Percentiles rank a stretch among this genome's conserved stretches.
Conservation (phyloP, 1,284 basidiomycete genomes). For the Microbotryum violaceum region DNA sequence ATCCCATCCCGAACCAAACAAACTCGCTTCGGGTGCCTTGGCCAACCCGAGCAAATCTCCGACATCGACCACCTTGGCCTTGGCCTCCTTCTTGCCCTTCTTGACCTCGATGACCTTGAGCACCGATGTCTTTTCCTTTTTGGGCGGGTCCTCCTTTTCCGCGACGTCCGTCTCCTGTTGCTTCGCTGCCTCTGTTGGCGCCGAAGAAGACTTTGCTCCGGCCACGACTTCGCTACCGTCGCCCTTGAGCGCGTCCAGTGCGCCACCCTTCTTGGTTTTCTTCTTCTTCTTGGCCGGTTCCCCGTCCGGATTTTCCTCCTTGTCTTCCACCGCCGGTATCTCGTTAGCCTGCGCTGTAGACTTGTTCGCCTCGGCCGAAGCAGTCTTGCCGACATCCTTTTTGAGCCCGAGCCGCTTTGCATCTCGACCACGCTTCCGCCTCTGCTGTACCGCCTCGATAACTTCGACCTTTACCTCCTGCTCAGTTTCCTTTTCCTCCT, state of each 20-base stretch:
- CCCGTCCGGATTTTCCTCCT: background rate
- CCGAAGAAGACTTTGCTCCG: background rate
- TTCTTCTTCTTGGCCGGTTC: conserved; percentile 7
- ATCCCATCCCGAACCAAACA: conserved; percentile 23
- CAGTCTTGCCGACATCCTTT: background rate
- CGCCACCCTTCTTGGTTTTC: conserved; percentile 12
- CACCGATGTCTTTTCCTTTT: conserved; percentile 12
- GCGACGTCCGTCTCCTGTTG: conserved; percentile 14
- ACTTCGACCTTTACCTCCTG: background rate
- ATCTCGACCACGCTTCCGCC: background rate
- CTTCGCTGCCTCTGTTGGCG: background rate
- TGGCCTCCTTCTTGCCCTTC: background rate
- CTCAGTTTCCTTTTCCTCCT: background rate
- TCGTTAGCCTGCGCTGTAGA: background rate
- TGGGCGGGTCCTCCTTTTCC: conserved; percentile 6
- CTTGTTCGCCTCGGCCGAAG: background rate
- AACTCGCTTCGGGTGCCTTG: background rate
- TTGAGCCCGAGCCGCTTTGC: background rate
- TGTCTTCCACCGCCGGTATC: conserved; percentile 1
- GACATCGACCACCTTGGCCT: conserved; percentile 10
- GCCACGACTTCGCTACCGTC: background rate
- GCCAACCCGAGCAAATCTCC: conserved; percentile 18
- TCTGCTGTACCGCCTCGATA: background rate
- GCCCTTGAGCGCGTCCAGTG: conserved; percentile 15
- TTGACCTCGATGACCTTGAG: conserved; percentile 5